Percentiles rank a stretch among this genome's conserved stretches.
Evolutionary conservation across 2,329 filamentous ascomycete genomes (phyloP).

Genomic region (Metarhizium robertsii): DNA sequence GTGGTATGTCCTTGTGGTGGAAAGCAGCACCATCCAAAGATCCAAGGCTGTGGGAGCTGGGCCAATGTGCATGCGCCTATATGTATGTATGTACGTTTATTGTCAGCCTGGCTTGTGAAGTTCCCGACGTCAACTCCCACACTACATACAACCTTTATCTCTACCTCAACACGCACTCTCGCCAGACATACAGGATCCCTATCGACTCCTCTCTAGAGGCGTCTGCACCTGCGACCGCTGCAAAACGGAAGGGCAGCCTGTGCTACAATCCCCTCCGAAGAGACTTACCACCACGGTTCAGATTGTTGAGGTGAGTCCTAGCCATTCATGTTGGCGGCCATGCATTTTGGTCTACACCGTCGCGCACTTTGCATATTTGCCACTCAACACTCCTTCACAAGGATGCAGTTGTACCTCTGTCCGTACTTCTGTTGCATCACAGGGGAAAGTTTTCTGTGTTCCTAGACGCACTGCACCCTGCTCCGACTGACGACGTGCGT

Average conservation of each 20-base stretch:
- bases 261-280: not conserved
- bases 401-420: too few relatives aligned
- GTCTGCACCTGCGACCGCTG: not conserved
- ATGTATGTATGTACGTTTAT: not conserved
- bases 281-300: not conserved
- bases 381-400: not conserved
- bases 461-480: not conserved
- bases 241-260: not conserved
- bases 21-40: too few relatives aligned
- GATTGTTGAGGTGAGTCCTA: not conserved
- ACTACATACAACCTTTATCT: not conserved
- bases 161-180: not conserved
- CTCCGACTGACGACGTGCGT: not conserved
- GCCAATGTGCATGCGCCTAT: not conserved
- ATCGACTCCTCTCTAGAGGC: not conserved
- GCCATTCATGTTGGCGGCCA: not conserved
- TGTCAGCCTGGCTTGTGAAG: not conserved
- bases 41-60: not conserved
- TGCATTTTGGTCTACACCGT: not conserved
- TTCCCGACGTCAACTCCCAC: not conserved
- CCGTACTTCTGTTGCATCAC: not conserved
- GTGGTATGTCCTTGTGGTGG: too few relatives aligned
- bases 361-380: not conserved
- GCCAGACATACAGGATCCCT: not conserved
- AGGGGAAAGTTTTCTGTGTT: not conserved